Conservation (phyloP, 768 basidiomycete species). For the Dictyophora rubrovolvata region DNA sequence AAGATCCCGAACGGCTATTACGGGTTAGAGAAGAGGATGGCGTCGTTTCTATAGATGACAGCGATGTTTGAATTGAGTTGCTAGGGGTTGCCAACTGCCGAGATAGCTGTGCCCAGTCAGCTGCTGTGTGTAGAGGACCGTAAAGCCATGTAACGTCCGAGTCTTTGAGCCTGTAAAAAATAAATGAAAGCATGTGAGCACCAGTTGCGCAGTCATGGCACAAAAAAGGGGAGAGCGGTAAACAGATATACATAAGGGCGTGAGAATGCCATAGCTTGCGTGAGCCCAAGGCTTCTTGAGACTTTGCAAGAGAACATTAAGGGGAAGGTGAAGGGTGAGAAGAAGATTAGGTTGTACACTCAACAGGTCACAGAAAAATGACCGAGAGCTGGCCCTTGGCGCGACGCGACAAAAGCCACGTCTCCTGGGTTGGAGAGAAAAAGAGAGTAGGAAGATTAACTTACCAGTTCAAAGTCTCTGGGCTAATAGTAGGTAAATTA, state of each 20-base stretch:
- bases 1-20: conserved; percentile 27
- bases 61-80: conserved; percentile 12
- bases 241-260: background rate
- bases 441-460: conserved; percentile 19
- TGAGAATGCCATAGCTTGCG: background rate
- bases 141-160: conserved; percentile 99
- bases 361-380: background rate
- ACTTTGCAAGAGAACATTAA: background rate
- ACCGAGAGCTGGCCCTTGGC: background rate
- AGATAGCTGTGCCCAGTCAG: conserved; percentile 66
- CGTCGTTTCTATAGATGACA: conserved; percentile 16
- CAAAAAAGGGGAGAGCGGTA: background rate
- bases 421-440: background rate
- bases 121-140: conserved; percentile 91
- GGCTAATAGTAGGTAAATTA: conserved; percentile 86
- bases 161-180: conserved; percentile 79
- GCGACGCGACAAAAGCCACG: background rate
- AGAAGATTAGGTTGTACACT: background rate
- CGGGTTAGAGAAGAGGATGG: background rate
- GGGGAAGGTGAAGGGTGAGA: background rate
- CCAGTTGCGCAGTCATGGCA: background rate
- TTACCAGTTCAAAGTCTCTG: conserved; percentile 97
- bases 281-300: conserved; percentile 15
- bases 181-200: background rate
- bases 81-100: conserved; percentile 35